Conservation (phyloP, 495 filamentous ascomycete species). For the Talaromyces wortmannii region DNA sequence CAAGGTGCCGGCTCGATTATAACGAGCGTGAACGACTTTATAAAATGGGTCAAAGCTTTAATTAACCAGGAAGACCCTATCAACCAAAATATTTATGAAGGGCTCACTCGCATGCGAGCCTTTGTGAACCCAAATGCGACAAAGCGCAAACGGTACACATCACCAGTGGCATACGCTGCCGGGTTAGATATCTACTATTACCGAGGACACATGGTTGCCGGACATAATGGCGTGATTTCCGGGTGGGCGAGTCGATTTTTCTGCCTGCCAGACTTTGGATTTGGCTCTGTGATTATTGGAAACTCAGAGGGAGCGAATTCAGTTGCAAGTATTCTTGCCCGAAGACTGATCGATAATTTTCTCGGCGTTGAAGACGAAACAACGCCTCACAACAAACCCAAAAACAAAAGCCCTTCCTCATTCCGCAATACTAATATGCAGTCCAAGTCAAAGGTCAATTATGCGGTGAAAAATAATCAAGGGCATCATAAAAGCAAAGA, state of each 20-base stretch:
- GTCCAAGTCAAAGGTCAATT: background rate
- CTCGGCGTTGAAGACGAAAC: slow-evolving; percentile 1
- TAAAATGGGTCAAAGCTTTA: slow-evolving; percentile 29
- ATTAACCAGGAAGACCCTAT: slow-evolving; percentile 11
- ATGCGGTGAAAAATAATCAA: background rate
- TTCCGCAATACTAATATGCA: background rate
- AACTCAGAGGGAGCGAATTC: slow-evolving; percentile 6
- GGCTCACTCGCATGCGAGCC: slow-evolving; percentile 7
- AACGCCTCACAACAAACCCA: background rate
- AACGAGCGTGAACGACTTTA: slow-evolving; percentile 38
- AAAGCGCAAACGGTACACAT: slow-evolving; percentile 4
- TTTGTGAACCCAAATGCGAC: slow-evolving; percentile 6
- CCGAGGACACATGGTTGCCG: slow-evolving; percentile 10
- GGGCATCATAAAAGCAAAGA: slow-evolving; percentile 1
- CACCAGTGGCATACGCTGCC: slow-evolving; percentile 11
- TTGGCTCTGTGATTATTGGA: slow-evolving; percentile 11
- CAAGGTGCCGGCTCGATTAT: slow-evolving; percentile 38
- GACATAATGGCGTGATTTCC: slow-evolving; percentile 9
- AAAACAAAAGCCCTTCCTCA: background rate
- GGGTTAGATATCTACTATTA: slow-evolving; percentile 14
- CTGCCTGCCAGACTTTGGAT: slow-evolving; percentile 11
- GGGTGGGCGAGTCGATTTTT: slow-evolving; percentile 11
- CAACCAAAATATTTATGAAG: slow-evolving; percentile 8
- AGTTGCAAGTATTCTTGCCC: slow-evolving; percentile 2
- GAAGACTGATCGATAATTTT: slow-evolving; percentile 8